A percentile compares a stretch with the other conserved stretches of the same genome.
Conservation (phyloP, 257 asterid species). For the Petunia secreta region DNA sequence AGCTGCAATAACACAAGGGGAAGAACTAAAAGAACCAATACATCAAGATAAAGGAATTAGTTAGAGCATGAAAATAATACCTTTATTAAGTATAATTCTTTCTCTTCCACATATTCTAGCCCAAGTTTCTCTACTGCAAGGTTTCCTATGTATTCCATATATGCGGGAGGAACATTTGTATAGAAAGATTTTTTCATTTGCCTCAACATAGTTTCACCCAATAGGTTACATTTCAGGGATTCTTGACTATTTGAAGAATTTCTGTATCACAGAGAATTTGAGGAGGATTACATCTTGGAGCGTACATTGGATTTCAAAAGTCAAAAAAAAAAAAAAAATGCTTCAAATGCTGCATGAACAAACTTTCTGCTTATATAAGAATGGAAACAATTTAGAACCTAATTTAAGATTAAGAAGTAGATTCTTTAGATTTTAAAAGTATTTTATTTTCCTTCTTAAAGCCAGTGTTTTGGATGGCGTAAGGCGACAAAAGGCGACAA, state of each 20-base stretch:
- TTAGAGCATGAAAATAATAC: constrained; percentile 31
- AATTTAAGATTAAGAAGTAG: background rate
- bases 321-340: background rate
- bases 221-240: constrained; percentile 30
- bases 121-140: constrained; percentile 38
- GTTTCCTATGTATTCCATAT: constrained; percentile 41
- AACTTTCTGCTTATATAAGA: background rate
- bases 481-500: no score
- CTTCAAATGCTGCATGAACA: background rate
- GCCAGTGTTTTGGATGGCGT: no score
- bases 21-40: background rate
- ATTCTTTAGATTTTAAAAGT: background rate
- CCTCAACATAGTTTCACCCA: constrained; percentile 33
- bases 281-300: constrained; percentile 6
- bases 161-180: constrained; percentile 43
- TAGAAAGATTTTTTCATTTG: constrained; percentile 42
- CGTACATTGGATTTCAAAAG: background rate
- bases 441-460: background rate
- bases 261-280: constrained; percentile 34
- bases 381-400: background rate
- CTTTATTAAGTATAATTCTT: constrained; percentile 45
- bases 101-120: constrained; percentile 38
- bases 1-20: constrained; percentile 36
- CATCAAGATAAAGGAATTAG: background rate
- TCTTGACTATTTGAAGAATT: constrained; percentile 33